A percentile compares a stretch with the other conserved stretches of the same genome.
Conservation (phyloP, 2,329 filamentous ascomycete genomes). For the Penicillium oxalicum region DNA sequence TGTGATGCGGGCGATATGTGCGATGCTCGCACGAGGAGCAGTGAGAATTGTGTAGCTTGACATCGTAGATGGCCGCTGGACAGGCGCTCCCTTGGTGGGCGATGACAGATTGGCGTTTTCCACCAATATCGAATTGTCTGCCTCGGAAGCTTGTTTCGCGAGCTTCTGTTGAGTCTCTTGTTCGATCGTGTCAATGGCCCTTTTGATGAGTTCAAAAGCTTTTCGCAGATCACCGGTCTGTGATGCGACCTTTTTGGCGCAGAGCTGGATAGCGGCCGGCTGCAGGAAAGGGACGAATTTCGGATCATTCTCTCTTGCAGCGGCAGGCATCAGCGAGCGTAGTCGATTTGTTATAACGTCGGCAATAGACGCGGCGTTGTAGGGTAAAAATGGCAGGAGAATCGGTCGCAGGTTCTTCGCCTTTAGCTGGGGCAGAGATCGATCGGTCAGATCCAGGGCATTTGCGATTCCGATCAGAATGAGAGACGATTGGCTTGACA, state of each 20-base stretch:
- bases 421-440: slow-evolving; percentile 88
- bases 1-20: slow-evolving; percentile 86
- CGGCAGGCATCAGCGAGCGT: slow-evolving; percentile 59
- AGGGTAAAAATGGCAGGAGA: slow-evolving; percentile 86
- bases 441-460: slow-evolving; percentile 88
- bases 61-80: slow-evolving; percentile 36
- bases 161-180: slow-evolving; percentile 71
- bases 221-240: slow-evolving; percentile 93
- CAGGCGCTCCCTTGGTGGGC: slow-evolving; percentile 35
- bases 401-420: slow-evolving; percentile 85
- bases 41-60: slow-evolving; percentile 63
- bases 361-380: slow-evolving; percentile 80
- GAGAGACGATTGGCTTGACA: slow-evolving; percentile 72
- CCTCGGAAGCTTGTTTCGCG: slow-evolving; percentile 53
- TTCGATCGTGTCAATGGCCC: slow-evolving; percentile 84
- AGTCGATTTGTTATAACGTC: slow-evolving; percentile 80
- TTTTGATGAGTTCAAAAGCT: slow-evolving; percentile 87
- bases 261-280: slow-evolving; percentile 86
- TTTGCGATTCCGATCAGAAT: slow-evolving; percentile 91
- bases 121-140: slow-evolving; percentile 65
- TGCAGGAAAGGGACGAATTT: slow-evolving; percentile 81
- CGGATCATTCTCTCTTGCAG: slow-evolving; percentile 36
- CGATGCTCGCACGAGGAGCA: slow-evolving; percentile 82
- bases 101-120: slow-evolving; percentile 72
- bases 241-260: slow-evolving; percentile 87